These are phyloP conservation scores for Fragaria nilgerrensis DNA, from an alignment of 306 rosid genomes.

Conservation along the genomic window DNA sequence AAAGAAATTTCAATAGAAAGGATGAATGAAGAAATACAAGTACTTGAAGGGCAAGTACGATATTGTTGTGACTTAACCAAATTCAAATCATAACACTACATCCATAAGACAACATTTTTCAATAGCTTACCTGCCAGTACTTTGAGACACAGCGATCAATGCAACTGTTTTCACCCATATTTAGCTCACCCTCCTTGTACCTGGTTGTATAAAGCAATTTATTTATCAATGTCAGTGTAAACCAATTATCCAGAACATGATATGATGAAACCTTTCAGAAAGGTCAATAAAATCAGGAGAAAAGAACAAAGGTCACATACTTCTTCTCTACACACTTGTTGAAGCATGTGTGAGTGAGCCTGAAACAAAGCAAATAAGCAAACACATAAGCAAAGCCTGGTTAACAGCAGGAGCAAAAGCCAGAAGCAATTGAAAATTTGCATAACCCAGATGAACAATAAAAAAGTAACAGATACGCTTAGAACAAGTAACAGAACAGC, in stretches of 20 bases:
- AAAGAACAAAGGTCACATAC: conserved; percentile 39
- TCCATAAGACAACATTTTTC: background rate
- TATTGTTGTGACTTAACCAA: background rate
- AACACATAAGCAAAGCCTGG: background rate
- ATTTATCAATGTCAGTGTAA: background rate
- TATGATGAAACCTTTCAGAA: background rate
- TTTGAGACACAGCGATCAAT: conserved; percentile 97
- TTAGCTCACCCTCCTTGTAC: conserved; percentile 94
- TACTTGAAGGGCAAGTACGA: background rate
- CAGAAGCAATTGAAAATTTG: background rate
- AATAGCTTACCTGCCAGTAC: conserved; percentile 87
- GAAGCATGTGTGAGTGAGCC: conserved; percentile 94
- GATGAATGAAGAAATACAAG: background rate
- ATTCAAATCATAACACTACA: background rate
- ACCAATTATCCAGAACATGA: background rate
- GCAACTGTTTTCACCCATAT: conserved; percentile 99
- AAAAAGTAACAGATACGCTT: background rate
- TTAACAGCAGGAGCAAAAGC: background rate
- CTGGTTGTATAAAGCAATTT: conserved; percentile 30
- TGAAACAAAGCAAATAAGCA: conserved; percentile 31
- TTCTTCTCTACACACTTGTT: conserved; percentile 88
- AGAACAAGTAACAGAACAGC: background rate
- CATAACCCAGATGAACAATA: background rate
- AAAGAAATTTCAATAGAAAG: background rate
- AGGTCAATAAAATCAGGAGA: background rate